A percentile compares a stretch with the other conserved stretches of the same genome.
Conservation (phyloP, 2,329 filamentous ascomycete species). For the Fusarium siculi region DNA sequence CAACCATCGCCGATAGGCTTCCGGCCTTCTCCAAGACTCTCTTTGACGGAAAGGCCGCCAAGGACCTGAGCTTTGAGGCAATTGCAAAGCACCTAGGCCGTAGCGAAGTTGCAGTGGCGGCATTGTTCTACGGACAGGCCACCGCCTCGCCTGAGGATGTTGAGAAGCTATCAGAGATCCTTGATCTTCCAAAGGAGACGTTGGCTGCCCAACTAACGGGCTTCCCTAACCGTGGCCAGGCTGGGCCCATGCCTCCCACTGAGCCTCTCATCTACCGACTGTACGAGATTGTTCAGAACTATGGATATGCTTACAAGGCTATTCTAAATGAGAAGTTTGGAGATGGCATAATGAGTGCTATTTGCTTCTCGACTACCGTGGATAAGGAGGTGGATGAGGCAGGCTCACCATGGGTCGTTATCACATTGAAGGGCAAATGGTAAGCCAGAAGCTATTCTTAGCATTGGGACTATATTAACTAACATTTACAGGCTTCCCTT, state of each 20-base stretch:
- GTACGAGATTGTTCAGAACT: constrained; percentile 96
- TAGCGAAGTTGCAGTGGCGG: constrained; percentile 85
- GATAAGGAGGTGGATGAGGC: constrained; percentile 92
- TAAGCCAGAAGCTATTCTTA: constrained; percentile 54
- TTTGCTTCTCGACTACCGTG: constrained; percentile 88
- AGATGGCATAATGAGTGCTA: constrained; percentile 96
- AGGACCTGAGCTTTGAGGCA: constrained; percentile 80
- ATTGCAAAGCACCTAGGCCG: constrained; percentile 80
- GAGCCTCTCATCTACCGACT: constrained; percentile 78
- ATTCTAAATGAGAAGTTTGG: constrained; percentile 95
- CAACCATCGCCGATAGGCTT: constrained; percentile 74
- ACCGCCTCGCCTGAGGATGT: constrained; percentile 76
- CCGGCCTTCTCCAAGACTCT: constrained; percentile 77
- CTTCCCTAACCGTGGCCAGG: constrained; percentile 83
- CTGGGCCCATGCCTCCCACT: constrained; percentile 54
- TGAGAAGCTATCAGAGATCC: constrained; percentile 71
- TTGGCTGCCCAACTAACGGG: constrained; percentile 73
- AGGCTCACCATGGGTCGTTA: constrained; percentile 84
- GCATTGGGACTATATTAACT: not conserved
- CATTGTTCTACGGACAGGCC: constrained; percentile 90
- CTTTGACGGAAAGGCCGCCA: constrained; percentile 76
- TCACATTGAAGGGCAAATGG: constrained; percentile 87
- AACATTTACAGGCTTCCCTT: constrained; percentile 46
- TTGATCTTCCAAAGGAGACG: constrained; percentile 66
- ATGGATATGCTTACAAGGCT: constrained; percentile 95